Evolutionary conservation across 2,329 filamentous ascomycete species (phyloP).

Genomic region (Parasarocladium wereldwijsianum): DNA sequence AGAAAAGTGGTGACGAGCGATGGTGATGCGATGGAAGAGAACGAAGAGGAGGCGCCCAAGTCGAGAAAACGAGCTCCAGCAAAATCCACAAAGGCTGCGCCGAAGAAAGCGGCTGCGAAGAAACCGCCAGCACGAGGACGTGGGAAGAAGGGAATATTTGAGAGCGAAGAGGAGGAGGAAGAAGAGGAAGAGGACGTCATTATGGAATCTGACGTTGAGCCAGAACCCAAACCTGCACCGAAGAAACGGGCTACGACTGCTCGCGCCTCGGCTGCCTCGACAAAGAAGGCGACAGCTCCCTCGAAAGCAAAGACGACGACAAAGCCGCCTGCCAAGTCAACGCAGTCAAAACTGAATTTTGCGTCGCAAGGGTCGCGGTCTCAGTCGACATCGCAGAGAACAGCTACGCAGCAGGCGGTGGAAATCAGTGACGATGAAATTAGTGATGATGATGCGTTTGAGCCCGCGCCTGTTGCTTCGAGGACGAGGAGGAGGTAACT

Average conservation of each 20-base stretch:
- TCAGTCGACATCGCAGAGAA: conserved; percentile 23
- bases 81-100: conserved; percentile 17
- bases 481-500: conserved; percentile 16
- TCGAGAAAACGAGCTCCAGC: conserved; percentile 15
- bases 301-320: conserved; percentile 5
- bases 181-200: conserved; percentile 34
- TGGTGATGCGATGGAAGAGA: conserved; percentile 23
- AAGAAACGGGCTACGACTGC: conserved; percentile 8
- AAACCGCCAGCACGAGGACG: conserved; percentile 27
- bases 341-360: conserved; percentile 20
- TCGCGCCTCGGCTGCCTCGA: conserved; percentile 6
- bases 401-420: conserved; percentile 25
- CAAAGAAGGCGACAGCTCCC: conserved; percentile 6
- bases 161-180: conserved; percentile 28
- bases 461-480: conserved; percentile 28
- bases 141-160: conserved; percentile 18
- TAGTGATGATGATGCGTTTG: conserved; percentile 45
- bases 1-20: conserved; percentile 11
- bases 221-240: conserved; percentile 18
- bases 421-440: conserved; percentile 55
- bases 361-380: too few species aligned
- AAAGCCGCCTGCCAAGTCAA: conserved; percentile 9
- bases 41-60: conserved; percentile 30
- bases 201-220: conserved; percentile 35
- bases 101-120: conserved; percentile 26